Evolutionary conservation across 176 grass and related monocot species (phyloP).

Genomic region (Oryza australiensis): DNA sequence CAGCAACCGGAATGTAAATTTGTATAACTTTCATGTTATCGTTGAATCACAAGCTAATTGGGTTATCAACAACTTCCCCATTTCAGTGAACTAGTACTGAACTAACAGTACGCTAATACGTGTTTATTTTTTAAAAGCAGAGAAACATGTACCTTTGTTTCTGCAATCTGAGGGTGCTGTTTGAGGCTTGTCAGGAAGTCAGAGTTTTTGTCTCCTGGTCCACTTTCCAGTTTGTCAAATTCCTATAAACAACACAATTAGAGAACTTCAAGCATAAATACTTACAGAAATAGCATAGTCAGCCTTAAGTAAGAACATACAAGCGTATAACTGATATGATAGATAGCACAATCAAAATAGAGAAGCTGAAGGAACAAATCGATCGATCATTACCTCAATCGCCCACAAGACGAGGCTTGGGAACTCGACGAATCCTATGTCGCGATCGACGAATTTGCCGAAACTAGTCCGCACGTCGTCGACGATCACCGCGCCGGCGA

Average conservation of each 20-base stretch:
- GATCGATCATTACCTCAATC: conserved; percentile 35
- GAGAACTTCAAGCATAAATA: neutral
- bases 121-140: neutral
- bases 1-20: neutral
- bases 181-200: conserved; percentile 44
- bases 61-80: neutral
- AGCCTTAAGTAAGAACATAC: neutral
- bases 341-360: neutral
- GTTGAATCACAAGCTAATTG: neutral
- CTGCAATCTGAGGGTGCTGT: conserved; percentile 37
- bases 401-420: conserved; percentile 49
- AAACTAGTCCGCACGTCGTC: conserved; percentile 38
- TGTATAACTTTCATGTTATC: neutral
- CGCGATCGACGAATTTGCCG: conserved; percentile 51
- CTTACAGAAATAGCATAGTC: neutral
- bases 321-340: neutral
- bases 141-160: conserved; percentile 37
- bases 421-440: conserved; percentile 55
- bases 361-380: neutral
- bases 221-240: conserved; percentile 21
- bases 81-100: neutral
- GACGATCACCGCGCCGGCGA: conserved; percentile 42
- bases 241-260: conserved; percentile 22
- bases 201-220: neutral
- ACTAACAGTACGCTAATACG: neutral